Evolutionary conservation across 163 green algal genomes (phyloP).

Genomic region (Smithsoniella earleae): DNA sequence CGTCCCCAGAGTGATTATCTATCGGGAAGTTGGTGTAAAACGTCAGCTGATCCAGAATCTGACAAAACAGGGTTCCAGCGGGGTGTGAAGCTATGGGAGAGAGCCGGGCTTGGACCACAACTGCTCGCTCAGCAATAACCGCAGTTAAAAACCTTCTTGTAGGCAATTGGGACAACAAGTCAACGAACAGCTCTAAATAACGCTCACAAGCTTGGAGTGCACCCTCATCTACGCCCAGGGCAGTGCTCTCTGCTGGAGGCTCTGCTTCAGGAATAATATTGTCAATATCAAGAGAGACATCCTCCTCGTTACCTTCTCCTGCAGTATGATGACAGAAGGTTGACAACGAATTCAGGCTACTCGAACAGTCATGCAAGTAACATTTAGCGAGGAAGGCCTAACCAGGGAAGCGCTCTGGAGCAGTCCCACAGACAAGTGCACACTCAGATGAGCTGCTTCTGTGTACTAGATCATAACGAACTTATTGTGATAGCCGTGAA

Average conservation of each 20-base stretch:
- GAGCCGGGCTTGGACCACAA: conserved; percentile 41
- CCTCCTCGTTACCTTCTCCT: conserved; percentile 6
- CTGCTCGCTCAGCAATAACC: conserved; percentile 45
- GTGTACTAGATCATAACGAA: no score
- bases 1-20: conserved; percentile 80
- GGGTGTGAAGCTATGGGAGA: background rate
- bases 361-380: no score
- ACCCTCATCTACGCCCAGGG: conserved; percentile 32
- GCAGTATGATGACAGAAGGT: no score
- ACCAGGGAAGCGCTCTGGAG: no score
- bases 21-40: conserved; percentile 89
- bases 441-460: no score
- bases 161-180: conserved; percentile 80
- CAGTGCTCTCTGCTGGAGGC: background rate
- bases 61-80: conserved; percentile 55
- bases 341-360: no score
- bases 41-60: conserved; percentile 78
- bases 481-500: no score
- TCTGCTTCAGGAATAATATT: background rate
- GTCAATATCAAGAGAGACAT: background rate
- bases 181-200: conserved; percentile 80
- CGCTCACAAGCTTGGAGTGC: conserved; percentile 73
- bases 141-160: conserved; percentile 69
- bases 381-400: no score
- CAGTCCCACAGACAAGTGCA: no score